Evolutionary conservation across 352 stramenopile species (phyloP), one percentile per base, ranked within the genome.

Genomic region (Aphanomyces stellatus): DNA sequence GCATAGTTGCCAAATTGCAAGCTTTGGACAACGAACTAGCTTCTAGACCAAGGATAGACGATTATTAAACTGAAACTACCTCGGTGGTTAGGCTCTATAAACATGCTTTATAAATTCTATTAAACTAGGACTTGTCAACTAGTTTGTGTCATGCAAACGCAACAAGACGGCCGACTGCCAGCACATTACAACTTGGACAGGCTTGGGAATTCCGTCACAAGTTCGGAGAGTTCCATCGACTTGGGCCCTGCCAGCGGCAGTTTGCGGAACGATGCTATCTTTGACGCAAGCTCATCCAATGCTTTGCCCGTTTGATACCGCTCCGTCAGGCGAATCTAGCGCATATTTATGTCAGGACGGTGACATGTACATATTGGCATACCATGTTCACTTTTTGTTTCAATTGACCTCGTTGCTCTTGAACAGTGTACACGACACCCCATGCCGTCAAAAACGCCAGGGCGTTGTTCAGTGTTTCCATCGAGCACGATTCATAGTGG

Each of bases 401-500:
- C 19, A 43, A 19, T 56, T 10, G 37, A 40, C 56, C 31, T 22
- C 19, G 19, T 17, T 31, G 17, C 42, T 40, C 51, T 72, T 53
- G 62, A 80, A 70, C 51, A 37, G 73, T 74, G 57, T 85, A 67
- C 46, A 92, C 72, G 19, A 94, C 81, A 3, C 75, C 65, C 79
- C 83, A 93, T n/a, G 72, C 60, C 46, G 88, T 74, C 4, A 94
- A 75, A 53, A 85, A 76, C 19, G 74, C 40, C 51, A 94, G 53
- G 8, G 85, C 85, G 53, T 94, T 94, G 66, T 90, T 79, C 51
- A 94, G 72, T 43, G 85, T 94, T 71, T 90, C 84, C 22, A 87
- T 78, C 40, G 85, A 91, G 64, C 85, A 94, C 60, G 82, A 91
- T 66, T 94, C 84, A 71, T 94, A 94, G 65, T 91, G 90, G 51